phyloP scores from a whole-genome alignment of 805 yeast genomes.

The Ogataea neopini region DNA sequence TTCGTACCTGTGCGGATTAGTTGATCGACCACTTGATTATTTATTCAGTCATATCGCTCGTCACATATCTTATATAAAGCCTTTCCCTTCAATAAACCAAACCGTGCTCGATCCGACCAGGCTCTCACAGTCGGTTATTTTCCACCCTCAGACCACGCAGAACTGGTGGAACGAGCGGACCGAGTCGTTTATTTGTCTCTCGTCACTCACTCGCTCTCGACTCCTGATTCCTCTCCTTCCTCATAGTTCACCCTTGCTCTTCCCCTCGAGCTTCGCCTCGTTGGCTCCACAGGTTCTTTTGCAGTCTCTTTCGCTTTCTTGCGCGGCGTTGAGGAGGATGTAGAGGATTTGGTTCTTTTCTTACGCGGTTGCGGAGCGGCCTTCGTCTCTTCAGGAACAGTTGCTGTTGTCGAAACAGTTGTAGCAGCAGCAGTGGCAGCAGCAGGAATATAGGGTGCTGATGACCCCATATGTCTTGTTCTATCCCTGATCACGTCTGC shows the following conservation, averaged over 20 bases:
- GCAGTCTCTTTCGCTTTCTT: slow-evolving; percentile 13
- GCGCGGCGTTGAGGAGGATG: slow-evolving; percentile 3
- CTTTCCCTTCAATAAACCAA: too few relatives aligned
- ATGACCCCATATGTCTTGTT: slow-evolving; percentile 14
- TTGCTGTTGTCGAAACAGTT: background rate
- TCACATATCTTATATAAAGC: background rate
- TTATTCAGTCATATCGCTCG: too few relatives aligned
- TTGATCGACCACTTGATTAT: too few relatives aligned
- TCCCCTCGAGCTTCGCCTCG: slow-evolving; percentile 46
- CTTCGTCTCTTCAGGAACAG: background rate
- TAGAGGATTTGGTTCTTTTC: background rate
- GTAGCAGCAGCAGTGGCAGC: background rate
- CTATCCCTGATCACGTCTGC: slow-evolving; percentile 30
- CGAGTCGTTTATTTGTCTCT: too few relatives aligned
- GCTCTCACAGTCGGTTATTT: too few relatives aligned
- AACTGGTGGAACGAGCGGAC: too few relatives aligned
- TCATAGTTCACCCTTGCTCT: slow-evolving; percentile 39
- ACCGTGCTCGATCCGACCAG: too few relatives aligned
- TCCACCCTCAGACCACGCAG: too few relatives aligned
- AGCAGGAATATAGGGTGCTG: slow-evolving; percentile 4
- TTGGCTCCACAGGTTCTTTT: slow-evolving; percentile 27
- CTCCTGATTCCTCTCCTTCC: slow-evolving; percentile 17
- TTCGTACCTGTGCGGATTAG: too few relatives aligned
- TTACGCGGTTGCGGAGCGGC: background rate
- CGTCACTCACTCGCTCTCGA: slow-evolving; percentile 1